Evolutionary conservation across 169 alveolate species (phyloP), one percentile per base, ranked within the genome.

Genomic region (Hepatocystis sp.): DNA sequence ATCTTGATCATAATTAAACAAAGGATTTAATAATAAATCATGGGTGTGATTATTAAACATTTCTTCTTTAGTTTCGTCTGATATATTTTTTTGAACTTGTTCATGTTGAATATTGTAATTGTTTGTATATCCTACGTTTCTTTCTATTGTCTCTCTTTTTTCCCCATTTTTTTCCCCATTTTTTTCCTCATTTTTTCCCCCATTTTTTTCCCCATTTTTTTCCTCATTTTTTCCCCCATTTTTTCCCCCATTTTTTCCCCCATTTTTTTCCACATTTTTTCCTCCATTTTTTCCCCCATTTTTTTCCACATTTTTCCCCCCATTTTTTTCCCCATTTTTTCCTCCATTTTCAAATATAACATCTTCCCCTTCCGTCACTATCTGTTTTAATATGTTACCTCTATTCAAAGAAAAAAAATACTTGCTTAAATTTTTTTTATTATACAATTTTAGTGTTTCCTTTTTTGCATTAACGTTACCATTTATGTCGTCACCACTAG

Each of bases 321-420:
- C 10, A 10, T 36, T 36, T 5, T 36, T 10, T 7, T 5, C 10
- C 5, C 47, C 15, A 5, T 5, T 36, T 36, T 10, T 36, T 36
- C 10, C 10, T 36, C 10, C 10, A 7, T 36, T 36, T 36, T 36
- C 10, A n/a, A n/a, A n/a, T n/a, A n/a, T 36, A 7, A 36, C 66
- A 2, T 76, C 81, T 44, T 81, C 89, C 8, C 89, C 89, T 47
- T 81, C 89, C 0, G 58, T 81, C 27, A 81, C 89, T 21, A 81
- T 28, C 67, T 81, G 89, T 13, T 81, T 81, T 10, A 81, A 46
- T 23, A 81, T 81, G 28, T 81, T 81, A 4, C 89, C 89, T 42
- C 64, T 49, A 28, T 81, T 40, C 3, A 81, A 55, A 8, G 89
- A 53, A 3, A 63, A 63, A 23, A 81, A 81, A 81, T 81, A 81